Evolutionary conservation across 345 rosid species (phyloP).

Genomic region (Alliaria petiolata): DNA sequence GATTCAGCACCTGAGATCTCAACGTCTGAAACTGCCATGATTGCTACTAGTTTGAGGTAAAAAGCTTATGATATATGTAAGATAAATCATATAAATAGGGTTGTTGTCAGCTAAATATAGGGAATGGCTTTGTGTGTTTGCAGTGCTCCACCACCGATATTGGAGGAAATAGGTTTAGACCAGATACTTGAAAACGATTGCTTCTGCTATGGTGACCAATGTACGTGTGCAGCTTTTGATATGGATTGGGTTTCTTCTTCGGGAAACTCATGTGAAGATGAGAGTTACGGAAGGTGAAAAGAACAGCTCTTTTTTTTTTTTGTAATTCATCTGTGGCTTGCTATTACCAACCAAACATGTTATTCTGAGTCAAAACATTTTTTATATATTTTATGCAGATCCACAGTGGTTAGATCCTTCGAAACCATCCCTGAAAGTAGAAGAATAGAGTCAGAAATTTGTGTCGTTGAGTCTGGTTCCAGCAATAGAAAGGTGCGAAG

Average conservation of each 20-base stretch:
- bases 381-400: constrained; percentile 42
- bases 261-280: constrained; percentile 84
- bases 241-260: constrained; percentile 92
- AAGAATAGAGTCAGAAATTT: constrained; percentile 35
- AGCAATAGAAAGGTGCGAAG: constrained; percentile 44
- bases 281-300: constrained; percentile 59
- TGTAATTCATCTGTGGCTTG: background rate
- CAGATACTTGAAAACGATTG: constrained; percentile 42
- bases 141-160: constrained; percentile 45
- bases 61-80: background rate
- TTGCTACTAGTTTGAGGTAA: constrained; percentile 51
- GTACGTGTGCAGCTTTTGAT: constrained; percentile 65
- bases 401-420: constrained; percentile 48
- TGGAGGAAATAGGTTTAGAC: constrained; percentile 40
- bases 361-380: background rate
- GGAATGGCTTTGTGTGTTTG: constrained; percentile 15
- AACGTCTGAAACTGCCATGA: constrained; percentile 40
- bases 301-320: background rate
- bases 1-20: constrained; percentile 63
- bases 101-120: constrained; percentile 23
- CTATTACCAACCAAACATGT: background rate
- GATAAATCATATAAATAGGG: background rate
- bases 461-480: constrained; percentile 46
- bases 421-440: constrained; percentile 47
- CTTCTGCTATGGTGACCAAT: constrained; percentile 49